Evolutionary conservation across 176 grass and related monocot species (phyloP).

Genomic region (Guadua angustifolia): DNA sequence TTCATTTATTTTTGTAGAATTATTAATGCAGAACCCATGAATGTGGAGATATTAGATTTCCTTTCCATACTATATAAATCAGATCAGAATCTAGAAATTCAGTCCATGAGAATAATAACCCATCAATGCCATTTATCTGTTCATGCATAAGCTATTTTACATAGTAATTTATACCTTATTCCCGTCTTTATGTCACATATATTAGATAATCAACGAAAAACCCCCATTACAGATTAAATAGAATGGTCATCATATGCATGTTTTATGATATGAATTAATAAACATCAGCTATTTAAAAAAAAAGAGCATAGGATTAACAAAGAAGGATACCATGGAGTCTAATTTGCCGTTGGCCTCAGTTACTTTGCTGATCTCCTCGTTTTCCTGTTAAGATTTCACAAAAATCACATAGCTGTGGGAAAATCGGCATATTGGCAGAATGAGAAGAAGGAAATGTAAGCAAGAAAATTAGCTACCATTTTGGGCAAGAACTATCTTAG

Average conservation of each 20-base stretch:
- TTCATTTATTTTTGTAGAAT: too few species aligned
- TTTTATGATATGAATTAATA: not conserved
- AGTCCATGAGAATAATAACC: constrained; percentile 5
- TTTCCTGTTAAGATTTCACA: constrained; percentile 38
- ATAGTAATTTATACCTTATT: not conserved
- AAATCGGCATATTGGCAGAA: not conserved
- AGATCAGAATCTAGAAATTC: constrained; percentile 5
- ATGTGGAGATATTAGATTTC: too few species aligned
- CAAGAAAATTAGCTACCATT: constrained; percentile 43
- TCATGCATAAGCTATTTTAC: constrained; percentile 17
- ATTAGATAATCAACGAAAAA: not conserved
- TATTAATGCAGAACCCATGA: too few species aligned
- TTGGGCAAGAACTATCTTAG: constrained; percentile 31
- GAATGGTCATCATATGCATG: not conserved
- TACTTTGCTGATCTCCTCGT: constrained; percentile 54
- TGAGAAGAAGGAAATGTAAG: constrained; percentile 22
- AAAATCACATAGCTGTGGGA: constrained; percentile 14
- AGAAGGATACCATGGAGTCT: constrained; percentile 47
- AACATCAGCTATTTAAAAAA: not conserved
- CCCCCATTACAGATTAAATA: not conserved
- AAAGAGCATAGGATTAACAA: not conserved
- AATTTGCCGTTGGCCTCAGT: constrained; percentile 38
- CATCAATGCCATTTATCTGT: not conserved
- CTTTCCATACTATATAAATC: too few species aligned
- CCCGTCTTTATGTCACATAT: not conserved